Evolutionary conservation across 73 alveolate species (phyloP).

Genomic region (Paramecium pentaurelia): DNA sequence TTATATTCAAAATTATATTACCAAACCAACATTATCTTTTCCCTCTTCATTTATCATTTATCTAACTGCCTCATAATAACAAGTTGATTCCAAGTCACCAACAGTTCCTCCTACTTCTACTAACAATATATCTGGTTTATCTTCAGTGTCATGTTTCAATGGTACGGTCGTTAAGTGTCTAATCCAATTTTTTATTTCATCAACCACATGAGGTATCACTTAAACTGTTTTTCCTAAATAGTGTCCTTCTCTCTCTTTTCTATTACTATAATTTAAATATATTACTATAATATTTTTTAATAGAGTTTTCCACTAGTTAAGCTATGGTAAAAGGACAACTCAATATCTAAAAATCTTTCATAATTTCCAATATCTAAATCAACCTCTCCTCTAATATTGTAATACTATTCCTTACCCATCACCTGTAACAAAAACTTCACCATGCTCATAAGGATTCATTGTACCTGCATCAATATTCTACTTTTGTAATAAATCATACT

Average conservation of each 20-base stretch:
- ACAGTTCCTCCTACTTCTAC: slow-evolving; percentile 82
- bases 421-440: slow-evolving; percentile 73
- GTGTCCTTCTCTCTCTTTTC: slow-evolving; percentile 69
- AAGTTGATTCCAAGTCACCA: slow-evolving; percentile 73
- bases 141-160: not conserved
- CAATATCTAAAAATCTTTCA: slow-evolving; percentile 67
- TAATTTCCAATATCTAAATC: slow-evolving; percentile 81
- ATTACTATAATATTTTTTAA: slow-evolving; percentile 22
- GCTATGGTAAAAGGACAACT: slow-evolving; percentile 64
- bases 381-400: slow-evolving; percentile 64
- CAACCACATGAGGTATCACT: slow-evolving; percentile 76
- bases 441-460: slow-evolving; percentile 81
- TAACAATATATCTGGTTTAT: slow-evolving; percentile 66
- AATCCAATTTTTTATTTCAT: slow-evolving; percentile 68
- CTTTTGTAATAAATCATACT: not conserved
- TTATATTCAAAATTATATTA: not conserved
- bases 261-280: not conserved
- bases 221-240: slow-evolving; percentile 78
- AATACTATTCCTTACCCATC: slow-evolving; percentile 56
- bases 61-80: slow-evolving; percentile 68
- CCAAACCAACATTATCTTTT: slow-evolving; percentile 60
- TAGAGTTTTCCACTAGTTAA: slow-evolving; percentile 73
- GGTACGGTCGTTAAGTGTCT: slow-evolving; percentile 3
- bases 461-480: slow-evolving; percentile 82
- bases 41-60: slow-evolving; percentile 58